Percentiles rank a stretch among this genome's conserved stretches.
phyloP scores from a whole-genome alignment of 768 basidiomycete species.

The Artomyces pyxidatus region DNA sequence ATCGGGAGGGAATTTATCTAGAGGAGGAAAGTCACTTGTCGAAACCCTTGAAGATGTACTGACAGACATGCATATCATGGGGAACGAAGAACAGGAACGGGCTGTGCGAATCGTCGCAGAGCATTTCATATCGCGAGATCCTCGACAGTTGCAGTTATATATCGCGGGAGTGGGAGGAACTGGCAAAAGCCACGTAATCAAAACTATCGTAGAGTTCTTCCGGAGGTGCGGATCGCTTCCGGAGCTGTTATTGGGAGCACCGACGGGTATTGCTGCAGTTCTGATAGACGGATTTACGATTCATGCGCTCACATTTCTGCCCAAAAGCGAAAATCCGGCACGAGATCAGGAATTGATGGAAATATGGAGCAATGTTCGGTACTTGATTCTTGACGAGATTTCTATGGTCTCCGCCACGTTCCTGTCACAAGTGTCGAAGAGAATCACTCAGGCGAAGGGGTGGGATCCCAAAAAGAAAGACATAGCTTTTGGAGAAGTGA shows the following conservation, averaged over 20 bases:
- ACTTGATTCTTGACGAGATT: constrained; percentile 3
- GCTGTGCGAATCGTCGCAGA: not conserved
- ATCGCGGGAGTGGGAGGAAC: constrained; percentile 24
- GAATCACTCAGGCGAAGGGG: not conserved
- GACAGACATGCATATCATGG: not conserved
- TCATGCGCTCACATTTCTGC: constrained; percentile 20
- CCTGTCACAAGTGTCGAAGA: not conserved
- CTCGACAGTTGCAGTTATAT: constrained; percentile 20
- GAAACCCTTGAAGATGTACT: too few species aligned
- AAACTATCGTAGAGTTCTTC: constrained; percentile 18
- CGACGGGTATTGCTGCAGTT: constrained; percentile 24
- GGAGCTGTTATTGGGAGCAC: constrained; percentile 18
- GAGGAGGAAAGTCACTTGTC: too few species aligned
- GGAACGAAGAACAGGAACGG: not conserved
- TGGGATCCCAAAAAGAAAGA: not conserved
- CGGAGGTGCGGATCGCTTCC: constrained; percentile 6
- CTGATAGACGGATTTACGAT: constrained; percentile 23
- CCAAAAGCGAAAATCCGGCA: not conserved
- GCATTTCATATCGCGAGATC: not conserved
- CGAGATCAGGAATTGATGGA: constrained; percentile 5
- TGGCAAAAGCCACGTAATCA: constrained; percentile 23
- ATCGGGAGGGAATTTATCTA: too few species aligned
- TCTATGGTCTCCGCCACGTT: not conserved
- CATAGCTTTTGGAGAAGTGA: not conserved
- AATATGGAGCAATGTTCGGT: constrained; percentile 14